Conservation (phyloP, 176 grass and related monocot genomes). For the Aegilops longissima region DNA sequence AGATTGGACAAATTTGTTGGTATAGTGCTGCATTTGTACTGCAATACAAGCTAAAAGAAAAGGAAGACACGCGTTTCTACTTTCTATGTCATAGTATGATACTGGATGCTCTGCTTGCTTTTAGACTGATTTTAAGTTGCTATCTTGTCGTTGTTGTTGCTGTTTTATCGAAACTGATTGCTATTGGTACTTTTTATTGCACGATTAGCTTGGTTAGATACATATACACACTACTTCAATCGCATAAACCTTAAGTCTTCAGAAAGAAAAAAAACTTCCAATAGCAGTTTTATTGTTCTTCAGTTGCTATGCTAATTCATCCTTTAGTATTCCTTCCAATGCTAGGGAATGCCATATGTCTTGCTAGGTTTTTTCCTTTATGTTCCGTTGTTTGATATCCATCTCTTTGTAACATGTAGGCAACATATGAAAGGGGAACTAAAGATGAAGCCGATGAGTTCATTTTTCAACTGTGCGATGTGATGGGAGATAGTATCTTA, state of each 20-base stretch:
- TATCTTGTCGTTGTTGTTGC: background rate
- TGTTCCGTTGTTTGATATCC: conserved; percentile 11
- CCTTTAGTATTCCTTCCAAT: background rate
- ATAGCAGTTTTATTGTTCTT: background rate
- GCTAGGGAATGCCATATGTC: background rate
- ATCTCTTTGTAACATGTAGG: conserved; percentile 39
- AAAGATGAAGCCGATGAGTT: conserved; percentile 82
- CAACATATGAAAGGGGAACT: conserved; percentile 78
- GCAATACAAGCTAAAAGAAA: background rate
- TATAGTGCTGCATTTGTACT: background rate
- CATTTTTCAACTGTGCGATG: conserved; percentile 75
- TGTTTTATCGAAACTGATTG: background rate
- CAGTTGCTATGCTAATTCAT: background rate
- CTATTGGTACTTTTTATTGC: background rate
- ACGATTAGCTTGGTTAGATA: background rate
- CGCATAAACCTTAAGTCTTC: background rate
- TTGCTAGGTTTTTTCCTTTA: background rate
- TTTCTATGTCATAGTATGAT: background rate
- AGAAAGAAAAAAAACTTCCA: background rate
- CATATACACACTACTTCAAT: background rate
- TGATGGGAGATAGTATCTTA: conserved; percentile 59
- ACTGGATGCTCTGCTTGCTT: background rate
- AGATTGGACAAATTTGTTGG: background rate
- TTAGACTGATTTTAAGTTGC: background rate
- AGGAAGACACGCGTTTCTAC: background rate